Percentiles rank a stretch among this genome's conserved stretches.
phyloP scores from a whole-genome alignment of 441 rosid genomes.

The Syzygium syzygioides region DNA sequence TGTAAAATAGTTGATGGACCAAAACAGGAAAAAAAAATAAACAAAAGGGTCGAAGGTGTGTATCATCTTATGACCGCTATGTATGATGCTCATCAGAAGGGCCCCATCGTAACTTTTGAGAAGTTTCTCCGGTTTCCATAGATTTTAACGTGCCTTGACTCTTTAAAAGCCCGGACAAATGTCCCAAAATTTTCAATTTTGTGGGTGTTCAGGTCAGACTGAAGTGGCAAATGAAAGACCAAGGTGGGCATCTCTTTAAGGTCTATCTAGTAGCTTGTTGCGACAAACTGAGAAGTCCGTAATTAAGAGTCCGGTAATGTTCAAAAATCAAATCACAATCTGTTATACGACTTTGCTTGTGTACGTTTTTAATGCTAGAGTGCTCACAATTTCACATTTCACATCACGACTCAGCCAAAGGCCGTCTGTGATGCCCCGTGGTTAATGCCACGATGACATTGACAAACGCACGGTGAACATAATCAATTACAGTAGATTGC shows the following conservation, averaged over 20 bases:
- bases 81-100: not conserved
- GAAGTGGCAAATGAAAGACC: not conserved
- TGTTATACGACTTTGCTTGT: no score
- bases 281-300: not conserved
- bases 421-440: no score
- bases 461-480: no score
- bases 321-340: no score
- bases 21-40: not conserved
- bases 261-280: no score
- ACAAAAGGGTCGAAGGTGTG: not conserved
- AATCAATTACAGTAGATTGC: no score
- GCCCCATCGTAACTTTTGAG: not conserved
- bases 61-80: not conserved
- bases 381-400: no score
- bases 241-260: not conserved
- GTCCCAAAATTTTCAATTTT: not conserved
- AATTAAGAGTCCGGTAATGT: no score
- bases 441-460: no score
- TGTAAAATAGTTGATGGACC: not conserved
- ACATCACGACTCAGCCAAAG: no score
- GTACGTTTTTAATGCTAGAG: no score
- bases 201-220: not conserved
- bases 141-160: no score
- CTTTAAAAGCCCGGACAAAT: not conserved
- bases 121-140: not conserved